Base-by-base conservation (phyloP, 495 filamentous ascomycete genomes). In the Stereocaulon alpinum region DNA sequence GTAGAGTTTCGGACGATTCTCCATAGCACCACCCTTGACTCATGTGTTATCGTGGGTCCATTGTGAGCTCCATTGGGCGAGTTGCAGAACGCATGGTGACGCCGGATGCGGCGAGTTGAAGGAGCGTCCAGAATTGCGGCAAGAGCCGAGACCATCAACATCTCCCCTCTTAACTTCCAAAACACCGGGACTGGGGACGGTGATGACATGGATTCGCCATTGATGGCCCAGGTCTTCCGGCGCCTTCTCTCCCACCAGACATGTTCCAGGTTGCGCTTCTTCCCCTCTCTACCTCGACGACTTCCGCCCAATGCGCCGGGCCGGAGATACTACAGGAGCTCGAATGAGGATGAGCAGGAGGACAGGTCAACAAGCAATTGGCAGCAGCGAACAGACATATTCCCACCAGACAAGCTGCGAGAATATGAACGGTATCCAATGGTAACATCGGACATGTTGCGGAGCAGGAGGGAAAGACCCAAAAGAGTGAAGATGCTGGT, bases 401-500 rank as follows among this genome's bases (percentile, higher is more conserved):
- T 92, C 56, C 81, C 86, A 0, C 71, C 78, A 54, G 87, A 96
- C 68, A 88, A 87, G 72, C 75, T 78, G 6, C 81, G 88, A 49
- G 91, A 97, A 68, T 92, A 86, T 71, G 73, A 79, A 58, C 74
- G 75, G 60, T 96, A 88, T 68, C 91, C 93, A 1, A 81, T 84
- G 64, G 88, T 97, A 20, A 95, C 91, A 7, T 83, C 92, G 9
- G 81, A 88, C 63, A 81, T 86, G 27, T 71, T 99, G 64, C 81
- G 84, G 51, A 74, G 68, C 58, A 74, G 86, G 44, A 82, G 75
- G 48, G 87, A 95, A 66, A 77, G 94, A 63, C 93, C 93, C 14
- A 82, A 78, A 68, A 77, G 88, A 66, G 91, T 96, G 56, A 96
- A 95, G 81, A 99, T 99, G 93, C 72, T 95, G 64, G 86, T 90